Percentiles rank a stretch among this genome's conserved stretches.
Conservation (phyloP, 495 filamentous ascomycete species). For the Podospora anserina region DNA sequence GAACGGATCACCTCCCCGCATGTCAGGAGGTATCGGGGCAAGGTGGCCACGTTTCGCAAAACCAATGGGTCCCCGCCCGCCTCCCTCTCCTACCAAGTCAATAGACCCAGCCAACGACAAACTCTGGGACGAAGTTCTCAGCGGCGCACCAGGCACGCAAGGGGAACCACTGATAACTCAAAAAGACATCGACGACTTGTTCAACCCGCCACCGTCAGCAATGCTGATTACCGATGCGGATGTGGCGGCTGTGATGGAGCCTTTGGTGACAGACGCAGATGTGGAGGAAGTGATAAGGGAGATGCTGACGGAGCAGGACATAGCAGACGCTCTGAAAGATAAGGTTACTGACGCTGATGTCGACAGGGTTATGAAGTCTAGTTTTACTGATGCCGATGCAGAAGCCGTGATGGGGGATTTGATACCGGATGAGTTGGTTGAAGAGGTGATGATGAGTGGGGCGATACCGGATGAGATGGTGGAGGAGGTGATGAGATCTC, state of each 20-base stretch:
- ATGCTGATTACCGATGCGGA: constrained; percentile 2
- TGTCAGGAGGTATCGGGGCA: not conserved
- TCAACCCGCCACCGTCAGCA: not conserved
- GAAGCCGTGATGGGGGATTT: constrained; percentile 2
- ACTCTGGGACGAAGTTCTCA: not conserved
- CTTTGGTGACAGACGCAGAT: not conserved
- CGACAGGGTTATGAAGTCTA: not conserved
- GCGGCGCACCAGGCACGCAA: not conserved
- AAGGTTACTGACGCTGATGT: constrained; percentile 1
- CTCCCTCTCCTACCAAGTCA: not conserved
- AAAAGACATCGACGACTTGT: not conserved
- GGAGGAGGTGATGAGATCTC: not conserved
- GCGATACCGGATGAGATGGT: not conserved
- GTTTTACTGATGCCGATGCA: not conserved
- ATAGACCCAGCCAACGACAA: not conserved
- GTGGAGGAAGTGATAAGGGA: not conserved
- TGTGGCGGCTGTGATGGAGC: not conserved
- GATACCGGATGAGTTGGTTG: not conserved
- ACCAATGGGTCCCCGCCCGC: not conserved
- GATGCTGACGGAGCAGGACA: not conserved
- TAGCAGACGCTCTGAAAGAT: not conserved
- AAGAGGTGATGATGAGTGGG: not conserved
- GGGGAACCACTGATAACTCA: not conserved
- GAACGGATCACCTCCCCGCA: not conserved
- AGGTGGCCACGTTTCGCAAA: not conserved